Evolutionary conservation across 2,329 filamentous ascomycete species (phyloP).

Genomic region (Fonsecaea monophora): DNA sequence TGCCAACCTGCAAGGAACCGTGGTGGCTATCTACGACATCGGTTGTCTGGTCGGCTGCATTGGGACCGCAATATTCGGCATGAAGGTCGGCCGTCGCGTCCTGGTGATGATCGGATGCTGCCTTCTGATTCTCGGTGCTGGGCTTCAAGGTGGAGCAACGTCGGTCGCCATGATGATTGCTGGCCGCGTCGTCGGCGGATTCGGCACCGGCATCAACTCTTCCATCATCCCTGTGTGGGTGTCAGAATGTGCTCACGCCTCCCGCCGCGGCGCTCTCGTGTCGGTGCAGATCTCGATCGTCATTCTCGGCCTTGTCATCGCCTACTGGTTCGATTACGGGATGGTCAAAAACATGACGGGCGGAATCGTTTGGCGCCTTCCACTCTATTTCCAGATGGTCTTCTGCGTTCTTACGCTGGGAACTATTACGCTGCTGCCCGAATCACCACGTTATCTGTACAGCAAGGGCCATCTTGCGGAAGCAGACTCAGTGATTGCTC

Average conservation of each 20-base stretch:
- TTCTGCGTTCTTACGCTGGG: constrained; percentile 49
- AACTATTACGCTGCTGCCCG: constrained; percentile 47
- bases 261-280: constrained; percentile 20
- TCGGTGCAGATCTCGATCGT: constrained; percentile 15
- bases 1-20: constrained; percentile 39
- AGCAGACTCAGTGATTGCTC: constrained; percentile 16
- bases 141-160: constrained; percentile 38
- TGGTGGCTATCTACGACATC: constrained; percentile 40
- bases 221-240: constrained; percentile 33
- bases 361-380: constrained; percentile 49
- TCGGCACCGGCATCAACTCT: constrained; percentile 11
- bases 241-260: constrained; percentile 13
- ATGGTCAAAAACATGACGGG: constrained; percentile 17
- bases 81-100: constrained; percentile 29
- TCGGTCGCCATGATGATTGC: constrained; percentile 39
- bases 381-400: constrained; percentile 55
- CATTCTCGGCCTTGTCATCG: constrained; percentile 39
- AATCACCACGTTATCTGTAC: constrained; percentile 43
- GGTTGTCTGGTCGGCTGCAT: constrained; percentile 31
- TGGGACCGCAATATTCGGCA: constrained; percentile 37
- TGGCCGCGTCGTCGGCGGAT: constrained; percentile 37
- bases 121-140: constrained; percentile 38
- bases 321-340: constrained; percentile 44
- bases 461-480: constrained; percentile 13
- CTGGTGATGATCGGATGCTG: constrained; percentile 15